Conservation (phyloP, 1,284 basidiomycete genomes). For the Ganoderma leucocontextum region DNA sequence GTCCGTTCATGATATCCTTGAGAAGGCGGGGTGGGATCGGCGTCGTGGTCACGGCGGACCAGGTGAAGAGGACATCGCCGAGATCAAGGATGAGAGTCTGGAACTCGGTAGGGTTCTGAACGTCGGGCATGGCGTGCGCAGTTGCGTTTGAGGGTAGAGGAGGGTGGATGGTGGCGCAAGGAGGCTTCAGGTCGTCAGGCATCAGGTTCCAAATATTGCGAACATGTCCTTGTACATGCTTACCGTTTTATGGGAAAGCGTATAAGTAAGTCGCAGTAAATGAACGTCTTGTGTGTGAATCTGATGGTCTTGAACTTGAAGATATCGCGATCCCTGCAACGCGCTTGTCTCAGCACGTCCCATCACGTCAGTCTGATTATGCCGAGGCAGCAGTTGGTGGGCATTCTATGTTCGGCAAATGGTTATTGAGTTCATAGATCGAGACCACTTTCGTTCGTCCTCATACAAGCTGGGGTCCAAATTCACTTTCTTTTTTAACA, state of each 20-base stretch:
- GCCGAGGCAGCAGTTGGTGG: neutral
- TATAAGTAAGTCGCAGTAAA: neutral
- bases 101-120: constrained; percentile 13
- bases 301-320: neutral
- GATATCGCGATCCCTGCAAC: neutral
- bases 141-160: neutral
- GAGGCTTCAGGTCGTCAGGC: neutral
- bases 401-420: neutral
- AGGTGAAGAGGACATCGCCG: constrained; percentile 63
- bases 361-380: neutral
- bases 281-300: constrained; percentile 1
- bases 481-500: too few relatives aligned
- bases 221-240: neutral
- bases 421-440: too few relatives aligned
- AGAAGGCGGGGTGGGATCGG: constrained; percentile 53
- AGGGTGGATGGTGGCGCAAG: neutral
- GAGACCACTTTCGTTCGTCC: too few relatives aligned
- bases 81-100: constrained; percentile 59
- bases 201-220: neutral
- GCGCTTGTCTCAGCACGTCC: neutral
- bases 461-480: too few relatives aligned
- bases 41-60: constrained; percentile 58
- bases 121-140: neutral
- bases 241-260: neutral
- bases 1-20: constrained; percentile 52